A percentile compares a stretch with the other conserved stretches of the same genome.
These are phyloP conservation scores for Cinnamomum micranthum DNA, from an alignment of 164 flowering plant species.

Conservation along the genomic window DNA sequence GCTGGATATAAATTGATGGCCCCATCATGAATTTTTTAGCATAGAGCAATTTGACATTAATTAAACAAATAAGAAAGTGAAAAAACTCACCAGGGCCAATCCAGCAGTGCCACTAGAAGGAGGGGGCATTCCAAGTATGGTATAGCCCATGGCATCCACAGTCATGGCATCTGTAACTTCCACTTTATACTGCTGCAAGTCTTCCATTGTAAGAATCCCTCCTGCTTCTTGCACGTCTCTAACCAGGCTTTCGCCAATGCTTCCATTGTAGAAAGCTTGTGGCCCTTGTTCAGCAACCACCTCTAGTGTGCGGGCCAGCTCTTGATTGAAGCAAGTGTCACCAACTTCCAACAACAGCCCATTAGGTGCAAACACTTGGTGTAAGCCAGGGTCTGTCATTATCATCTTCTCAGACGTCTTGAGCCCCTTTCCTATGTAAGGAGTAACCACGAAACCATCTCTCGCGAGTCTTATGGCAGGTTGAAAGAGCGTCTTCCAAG, in stretches of 20 bases:
- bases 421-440: conserved; percentile 43
- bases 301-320: conserved; percentile 64
- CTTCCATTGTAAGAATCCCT: conserved; percentile 92
- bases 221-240: conserved; percentile 74
- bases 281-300: conserved; percentile 76
- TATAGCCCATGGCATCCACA: conserved; percentile 64
- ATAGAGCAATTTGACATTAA: background rate
- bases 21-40: background rate
- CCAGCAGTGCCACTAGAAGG: conserved; percentile 97
- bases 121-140: conserved; percentile 86
- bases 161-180: conserved; percentile 53
- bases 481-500: conserved; percentile 68
- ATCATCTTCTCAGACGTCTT: conserved; percentile 13
- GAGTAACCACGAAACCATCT: conserved; percentile 58
- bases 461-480: conserved; percentile 80
- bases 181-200: conserved; percentile 68
- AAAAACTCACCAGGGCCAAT: conserved; percentile 54
- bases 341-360: conserved; percentile 63
- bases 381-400: conserved; percentile 62
- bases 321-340: conserved; percentile 64
- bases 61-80: background rate
- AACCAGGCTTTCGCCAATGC: conserved; percentile 63
- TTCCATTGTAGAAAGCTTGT: conserved; percentile 67
- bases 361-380: conserved; percentile 62
- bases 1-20: background rate